Evolutionary conservation across 345 rosid species (phyloP).

Genomic region (Eucalyptus tenuipes): DNA sequence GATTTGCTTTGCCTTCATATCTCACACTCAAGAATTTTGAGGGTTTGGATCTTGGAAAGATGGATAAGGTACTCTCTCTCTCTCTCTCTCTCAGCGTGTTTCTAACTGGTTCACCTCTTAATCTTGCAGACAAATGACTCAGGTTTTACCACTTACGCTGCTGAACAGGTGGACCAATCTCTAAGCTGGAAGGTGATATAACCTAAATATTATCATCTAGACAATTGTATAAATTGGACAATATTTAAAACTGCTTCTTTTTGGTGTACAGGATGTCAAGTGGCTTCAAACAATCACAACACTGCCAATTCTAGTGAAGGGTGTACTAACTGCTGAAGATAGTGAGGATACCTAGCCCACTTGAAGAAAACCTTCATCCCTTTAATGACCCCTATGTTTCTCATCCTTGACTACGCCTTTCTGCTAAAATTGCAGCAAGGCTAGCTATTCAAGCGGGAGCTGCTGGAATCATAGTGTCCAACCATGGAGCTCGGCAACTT

Average conservation of each 20-base stretch:
- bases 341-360: conserved; percentile 19
- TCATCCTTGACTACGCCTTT: not conserved
- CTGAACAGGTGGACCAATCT: conserved; percentile 61
- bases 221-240: not conserved
- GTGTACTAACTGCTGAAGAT: conserved; percentile 88
- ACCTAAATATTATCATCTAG: not conserved
- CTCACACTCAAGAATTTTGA: conserved; percentile 85
- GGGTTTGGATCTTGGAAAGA: conserved; percentile 69
- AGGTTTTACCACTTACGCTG: conserved; percentile 78
- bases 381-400: not conserved
- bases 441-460: conserved; percentile 61
- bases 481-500: conserved; percentile 94
- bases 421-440: conserved; percentile 37
- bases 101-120: not conserved
- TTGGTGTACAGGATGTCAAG: conserved; percentile 48
- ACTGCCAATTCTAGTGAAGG: conserved; percentile 89
- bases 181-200: conserved; percentile 76
- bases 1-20: conserved; percentile 60
- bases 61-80: conserved; percentile 36
- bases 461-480: conserved; percentile 89
- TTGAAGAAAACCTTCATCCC: not conserved
- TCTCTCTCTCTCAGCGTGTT: not conserved
- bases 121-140: conserved; percentile 57
- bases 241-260: not conserved
- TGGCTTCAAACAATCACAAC: conserved; percentile 93